Conservation (phyloP, 495 filamentous ascomycete genomes). For the Penicillium fimorum region DNA sequence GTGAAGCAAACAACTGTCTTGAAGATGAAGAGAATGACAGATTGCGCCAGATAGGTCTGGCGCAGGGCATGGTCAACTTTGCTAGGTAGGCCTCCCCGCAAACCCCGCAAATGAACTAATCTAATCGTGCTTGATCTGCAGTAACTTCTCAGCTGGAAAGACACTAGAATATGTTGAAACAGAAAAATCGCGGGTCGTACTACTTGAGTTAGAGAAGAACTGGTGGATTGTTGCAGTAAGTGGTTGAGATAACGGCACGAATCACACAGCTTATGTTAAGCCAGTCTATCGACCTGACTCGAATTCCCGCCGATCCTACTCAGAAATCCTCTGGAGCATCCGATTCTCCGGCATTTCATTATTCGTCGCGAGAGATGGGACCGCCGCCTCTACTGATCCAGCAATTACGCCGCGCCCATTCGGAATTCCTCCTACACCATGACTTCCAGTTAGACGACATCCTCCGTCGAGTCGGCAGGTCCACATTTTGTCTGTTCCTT, state of each 20-base stretch:
- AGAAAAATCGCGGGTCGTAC: slow-evolving; percentile 76
- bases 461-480: slow-evolving; percentile 57
- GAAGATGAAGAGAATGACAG: slow-evolving; percentile 74
- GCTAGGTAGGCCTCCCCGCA: slow-evolving; percentile 54
- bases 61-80: slow-evolving; percentile 96
- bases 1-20: slow-evolving; percentile 57
- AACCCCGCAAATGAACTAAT: slow-evolving; percentile 7
- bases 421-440: slow-evolving; percentile 85
- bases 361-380: slow-evolving; percentile 84
- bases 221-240: slow-evolving; percentile 94
- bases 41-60: slow-evolving; percentile 90
- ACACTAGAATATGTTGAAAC: slow-evolving; percentile 86
- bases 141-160: slow-evolving; percentile 74
- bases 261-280: slow-evolving; percentile 21
- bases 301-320: slow-evolving; percentile 36
- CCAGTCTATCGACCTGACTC: slow-evolving; percentile 74
- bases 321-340: slow-evolving; percentile 25
- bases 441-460: slow-evolving; percentile 64
- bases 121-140: slow-evolving; percentile 29
- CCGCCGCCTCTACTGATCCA: slow-evolving; percentile 74
- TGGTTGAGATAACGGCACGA: slow-evolving; percentile 19
- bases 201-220: slow-evolving; percentile 79
- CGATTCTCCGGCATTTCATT: slow-evolving; percentile 52
- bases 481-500: slow-evolving; percentile 62
- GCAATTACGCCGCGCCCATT: slow-evolving; percentile 79